Evolutionary conservation across 345 rosid species (phyloP).

Genomic region (Linum trigynum): DNA sequence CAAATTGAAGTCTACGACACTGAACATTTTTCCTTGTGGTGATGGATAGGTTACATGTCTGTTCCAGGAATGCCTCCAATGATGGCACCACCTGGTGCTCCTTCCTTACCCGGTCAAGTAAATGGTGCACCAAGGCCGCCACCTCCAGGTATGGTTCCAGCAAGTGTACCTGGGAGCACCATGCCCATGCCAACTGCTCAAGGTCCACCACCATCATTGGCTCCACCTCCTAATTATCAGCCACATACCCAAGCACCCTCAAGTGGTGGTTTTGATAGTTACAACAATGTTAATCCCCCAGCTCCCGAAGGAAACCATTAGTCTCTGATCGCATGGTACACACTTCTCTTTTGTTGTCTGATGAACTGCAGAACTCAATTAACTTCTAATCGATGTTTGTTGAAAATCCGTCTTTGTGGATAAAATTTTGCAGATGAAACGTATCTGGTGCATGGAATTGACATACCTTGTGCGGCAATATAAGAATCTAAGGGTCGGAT

Average conservation of each 20-base stretch:
- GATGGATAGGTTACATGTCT: slow-evolving; percentile 41
- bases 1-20: not conserved
- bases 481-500: too few species aligned
- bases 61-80: slow-evolving; percentile 55
- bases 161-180: slow-evolving; percentile 47
- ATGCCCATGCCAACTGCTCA: slow-evolving; percentile 31
- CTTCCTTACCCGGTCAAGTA: slow-evolving; percentile 57
- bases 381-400: too few species aligned
- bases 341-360: not conserved
- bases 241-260: slow-evolving; percentile 40
- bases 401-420: too few species aligned
- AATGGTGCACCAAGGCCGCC: slow-evolving; percentile 61
- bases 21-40: slow-evolving; percentile 1
- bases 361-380: not conserved
- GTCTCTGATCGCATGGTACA: slow-evolving; percentile 5
- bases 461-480: too few species aligned
- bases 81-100: slow-evolving; percentile 93
- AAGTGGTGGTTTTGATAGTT: slow-evolving; percentile 52
- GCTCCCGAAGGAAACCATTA: slow-evolving; percentile 15
- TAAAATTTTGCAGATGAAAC: too few species aligned
- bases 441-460: too few species aligned
- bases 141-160: slow-evolving; percentile 36
- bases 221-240: slow-evolving; percentile 42
- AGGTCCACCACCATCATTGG: slow-evolving; percentile 37
- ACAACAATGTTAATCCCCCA: slow-evolving; percentile 23